These are phyloP conservation scores for Erythrophleum ivorense DNA, from an alignment of 331 rosid genomes.

Conservation along the genomic window DNA sequence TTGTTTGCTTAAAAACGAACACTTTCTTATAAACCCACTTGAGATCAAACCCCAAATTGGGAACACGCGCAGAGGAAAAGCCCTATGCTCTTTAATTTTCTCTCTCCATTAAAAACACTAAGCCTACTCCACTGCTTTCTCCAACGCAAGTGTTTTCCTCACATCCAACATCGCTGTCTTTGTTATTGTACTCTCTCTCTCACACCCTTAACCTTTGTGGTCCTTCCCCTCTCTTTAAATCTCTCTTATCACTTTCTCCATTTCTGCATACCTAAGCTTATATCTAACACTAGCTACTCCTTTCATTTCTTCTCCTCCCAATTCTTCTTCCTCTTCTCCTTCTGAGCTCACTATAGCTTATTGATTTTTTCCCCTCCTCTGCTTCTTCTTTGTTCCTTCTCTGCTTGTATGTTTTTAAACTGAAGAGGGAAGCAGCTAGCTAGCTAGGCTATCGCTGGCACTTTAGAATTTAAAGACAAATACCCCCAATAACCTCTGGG, in stretches of 20 bases:
- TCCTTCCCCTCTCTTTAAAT: conserved; percentile 58
- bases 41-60: conserved; percentile 77
- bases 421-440: conserved; percentile 23
- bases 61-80: conserved; percentile 60
- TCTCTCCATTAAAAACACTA: conserved; percentile 39
- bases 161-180: conserved; percentile 71
- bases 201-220: conserved; percentile 42
- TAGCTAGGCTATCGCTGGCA: not conserved
- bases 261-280: conserved; percentile 49
- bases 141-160: conserved; percentile 78
- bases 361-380: not conserved
- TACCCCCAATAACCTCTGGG: conserved; percentile 14
- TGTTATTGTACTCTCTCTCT: conserved; percentile 52
- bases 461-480: not conserved
- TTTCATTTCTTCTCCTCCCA: conserved; percentile 3
- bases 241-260: conserved; percentile 71
- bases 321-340: conserved; percentile 21
- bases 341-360: conserved; percentile 16
- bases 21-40: conserved; percentile 66
- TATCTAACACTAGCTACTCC: conserved; percentile 35
- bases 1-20: conserved; percentile 78
- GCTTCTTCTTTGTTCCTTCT: conserved; percentile 6
- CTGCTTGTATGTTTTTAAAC: conserved; percentile 15
- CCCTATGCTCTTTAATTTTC: conserved; percentile 39
- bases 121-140: conserved; percentile 60